These are phyloP conservation scores for Penicillium rolfsii DNA, from an alignment of 2,329 filamentous ascomycete genomes.

Conservation along the genomic window DNA sequence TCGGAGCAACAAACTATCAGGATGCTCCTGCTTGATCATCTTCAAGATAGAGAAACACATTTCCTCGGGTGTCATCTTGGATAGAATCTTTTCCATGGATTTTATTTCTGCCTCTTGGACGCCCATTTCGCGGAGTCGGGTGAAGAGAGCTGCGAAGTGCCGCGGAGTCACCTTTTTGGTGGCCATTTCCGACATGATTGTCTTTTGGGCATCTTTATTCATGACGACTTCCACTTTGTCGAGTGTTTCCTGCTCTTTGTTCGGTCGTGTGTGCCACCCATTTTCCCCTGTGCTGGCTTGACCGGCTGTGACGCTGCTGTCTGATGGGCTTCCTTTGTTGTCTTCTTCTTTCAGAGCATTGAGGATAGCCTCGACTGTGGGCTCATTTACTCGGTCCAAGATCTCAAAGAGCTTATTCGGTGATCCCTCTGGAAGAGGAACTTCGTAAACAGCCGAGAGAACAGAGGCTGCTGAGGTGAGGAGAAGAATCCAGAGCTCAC, in stretches of 20 bases:
- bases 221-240: slow-evolving; percentile 25
- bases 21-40: slow-evolving; percentile 92
- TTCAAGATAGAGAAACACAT: slow-evolving; percentile 80
- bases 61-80: slow-evolving; percentile 71
- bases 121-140: slow-evolving; percentile 24
- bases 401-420: slow-evolving; percentile 27
- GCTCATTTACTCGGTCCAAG: slow-evolving; percentile 27
- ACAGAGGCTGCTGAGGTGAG: slow-evolving; percentile 27
- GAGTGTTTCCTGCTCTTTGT: slow-evolving; percentile 18
- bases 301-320: neutral
- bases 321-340: neutral
- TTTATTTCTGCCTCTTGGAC: slow-evolving; percentile 24
- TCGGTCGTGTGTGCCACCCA: neutral
- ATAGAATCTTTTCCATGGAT: slow-evolving; percentile 50
- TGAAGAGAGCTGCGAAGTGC: slow-evolving; percentile 26
- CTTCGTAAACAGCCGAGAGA: slow-evolving; percentile 42
- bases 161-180: slow-evolving; percentile 21
- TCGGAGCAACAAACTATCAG: slow-evolving; percentile 77
- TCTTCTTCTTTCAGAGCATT: slow-evolving; percentile 19
- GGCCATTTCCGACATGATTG: slow-evolving; percentile 20
- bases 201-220: slow-evolving; percentile 21
- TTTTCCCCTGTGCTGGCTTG: neutral
- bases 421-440: slow-evolving; percentile 20
- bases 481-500: slow-evolving; percentile 73
- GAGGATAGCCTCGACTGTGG: slow-evolving; percentile 27